Conservation (phyloP, 768 basidiomycete genomes). For the Serendipita indica region DNA sequence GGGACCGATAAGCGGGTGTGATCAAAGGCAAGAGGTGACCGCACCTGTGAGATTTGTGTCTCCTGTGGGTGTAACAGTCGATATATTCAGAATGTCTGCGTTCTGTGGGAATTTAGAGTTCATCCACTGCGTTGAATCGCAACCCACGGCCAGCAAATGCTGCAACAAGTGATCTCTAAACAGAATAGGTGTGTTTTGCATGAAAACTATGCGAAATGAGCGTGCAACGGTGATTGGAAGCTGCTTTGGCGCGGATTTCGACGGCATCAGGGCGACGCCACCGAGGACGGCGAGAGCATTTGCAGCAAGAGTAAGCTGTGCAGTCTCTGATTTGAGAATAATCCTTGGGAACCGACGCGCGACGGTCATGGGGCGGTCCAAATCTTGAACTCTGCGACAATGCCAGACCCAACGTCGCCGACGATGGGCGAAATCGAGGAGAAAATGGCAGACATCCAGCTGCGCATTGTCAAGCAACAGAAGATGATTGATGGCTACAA, state of each 20-base stretch:
- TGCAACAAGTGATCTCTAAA: not conserved
- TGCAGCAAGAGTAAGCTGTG: not conserved
- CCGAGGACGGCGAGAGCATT: constrained; percentile 1
- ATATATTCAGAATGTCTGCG: not conserved
- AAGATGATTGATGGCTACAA: constrained; percentile 81
- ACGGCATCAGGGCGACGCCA: not conserved
- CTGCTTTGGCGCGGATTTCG: not conserved
- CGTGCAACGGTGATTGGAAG: not conserved
- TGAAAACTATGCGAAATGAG: not conserved
- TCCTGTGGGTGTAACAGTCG: not conserved
- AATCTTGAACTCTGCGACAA: constrained; percentile 3
- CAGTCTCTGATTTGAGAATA: not conserved
- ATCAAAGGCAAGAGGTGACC: not conserved
- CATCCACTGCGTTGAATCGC: not conserved
- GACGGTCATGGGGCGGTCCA: not conserved
- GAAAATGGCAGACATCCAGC: constrained; percentile 85
- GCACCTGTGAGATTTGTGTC: not conserved
- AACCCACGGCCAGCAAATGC: not conserved
- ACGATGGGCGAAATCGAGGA: constrained; percentile 42
- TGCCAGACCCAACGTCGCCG: constrained; percentile 11
- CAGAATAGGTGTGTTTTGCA: not conserved
- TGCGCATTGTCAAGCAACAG: constrained; percentile 81
- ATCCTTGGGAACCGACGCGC: not conserved
- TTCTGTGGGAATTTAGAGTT: not conserved
- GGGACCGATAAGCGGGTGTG: not conserved